Base-by-base conservation (phyloP, 257 asterid genomes). In the Haberlea rhodopensis region DNA sequence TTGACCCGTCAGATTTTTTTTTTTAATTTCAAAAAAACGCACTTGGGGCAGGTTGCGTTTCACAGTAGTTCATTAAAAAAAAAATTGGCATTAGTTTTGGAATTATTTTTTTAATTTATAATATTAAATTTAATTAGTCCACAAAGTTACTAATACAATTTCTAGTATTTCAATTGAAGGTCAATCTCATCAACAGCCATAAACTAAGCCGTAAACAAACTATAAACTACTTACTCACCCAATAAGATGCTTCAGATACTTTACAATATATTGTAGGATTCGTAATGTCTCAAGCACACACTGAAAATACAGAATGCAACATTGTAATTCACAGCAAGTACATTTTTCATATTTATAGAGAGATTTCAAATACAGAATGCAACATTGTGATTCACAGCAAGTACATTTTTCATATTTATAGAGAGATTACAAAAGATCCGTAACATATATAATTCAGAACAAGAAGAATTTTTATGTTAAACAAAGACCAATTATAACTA, bases 301-400 rank as follows among this genome's bases (percentile, higher is more conserved):
- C 9, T 37, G 48, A 54, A 53, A 26, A 10, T 27, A 55, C 31
- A 60, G 32, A 34, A 8, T 25, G 54, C 56, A 56, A 3, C 45
- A 21, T 25, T 5, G n/a, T 8, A 4, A 37, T 25, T 53, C 26
- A 19, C 46, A 53, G 55, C 18, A 73, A 26, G 56, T 23, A 31
- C 56, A 51, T 19, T 13, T 1, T 51, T 1, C 18, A 51, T 18
- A 16, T 23, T 32, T 55, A 22, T 24, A 66, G 34, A 28, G 21
- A 69, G 58, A 46, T 57, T 20, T n/a, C n/a, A n/a, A n/a, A 34
- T 26, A 2, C 49, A 65, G 54, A 22, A 62, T 2, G 49, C 10
- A 57, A 57, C 18, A 25, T 68, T 40, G 43, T 63, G 56, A 70
- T 16, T 25, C 68, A 69, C 18, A 37, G 10, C 10, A 32, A 65